Percentiles rank a stretch among this genome's conserved stretches.
Evolutionary conservation across 2,329 filamentous ascomycete genomes (phyloP).

Genomic region (Alternaria gansuensis): DNA sequence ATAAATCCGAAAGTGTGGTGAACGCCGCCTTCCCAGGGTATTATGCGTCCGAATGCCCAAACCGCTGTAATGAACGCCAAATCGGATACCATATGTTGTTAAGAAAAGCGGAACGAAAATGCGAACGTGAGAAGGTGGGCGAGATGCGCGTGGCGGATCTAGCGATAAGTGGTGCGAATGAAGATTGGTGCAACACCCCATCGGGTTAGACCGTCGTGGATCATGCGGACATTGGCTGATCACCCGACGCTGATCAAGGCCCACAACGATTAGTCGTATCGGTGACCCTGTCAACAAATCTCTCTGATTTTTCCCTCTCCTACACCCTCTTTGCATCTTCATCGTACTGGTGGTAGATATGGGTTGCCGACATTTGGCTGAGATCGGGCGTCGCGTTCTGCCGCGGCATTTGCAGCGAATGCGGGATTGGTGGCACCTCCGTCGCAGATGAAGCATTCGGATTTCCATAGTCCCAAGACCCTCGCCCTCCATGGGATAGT

Average conservation of each 20-base stretch:
- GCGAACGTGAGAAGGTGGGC: constrained; percentile 24
- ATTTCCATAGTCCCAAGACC: constrained; percentile 52
- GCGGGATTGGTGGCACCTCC: constrained; percentile 39
- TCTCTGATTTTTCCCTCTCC: constrained; percentile 20
- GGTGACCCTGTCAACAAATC: constrained; percentile 23
- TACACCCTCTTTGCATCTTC: constrained; percentile 52
- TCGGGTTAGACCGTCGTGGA: constrained; percentile 36
- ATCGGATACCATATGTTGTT: constrained; percentile 19
- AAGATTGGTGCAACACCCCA: constrained; percentile 28
- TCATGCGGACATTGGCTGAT: constrained; percentile 47
- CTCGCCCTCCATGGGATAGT: constrained; percentile 43
- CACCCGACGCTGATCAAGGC: constrained; percentile 44
- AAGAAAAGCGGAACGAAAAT: constrained; percentile 16
- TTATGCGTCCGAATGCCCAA: constrained; percentile 41
- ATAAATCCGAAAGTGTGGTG: constrained; percentile 23
- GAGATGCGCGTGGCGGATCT: constrained; percentile 38
- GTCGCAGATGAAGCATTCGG: constrained; percentile 39
- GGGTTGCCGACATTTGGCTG: constrained; percentile 43
- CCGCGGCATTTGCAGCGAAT: constrained; percentile 48
- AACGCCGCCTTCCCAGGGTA: constrained; percentile 49
- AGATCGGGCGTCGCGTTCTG: constrained; percentile 44
- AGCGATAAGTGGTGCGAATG: constrained; percentile 41
- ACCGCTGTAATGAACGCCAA: constrained; percentile 30
- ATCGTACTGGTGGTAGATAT: constrained; percentile 49
- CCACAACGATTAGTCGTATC: constrained; percentile 32